Conservation (phyloP, 1,284 basidiomycete species). For the Pyrrhoderma lamaoense region DNA sequence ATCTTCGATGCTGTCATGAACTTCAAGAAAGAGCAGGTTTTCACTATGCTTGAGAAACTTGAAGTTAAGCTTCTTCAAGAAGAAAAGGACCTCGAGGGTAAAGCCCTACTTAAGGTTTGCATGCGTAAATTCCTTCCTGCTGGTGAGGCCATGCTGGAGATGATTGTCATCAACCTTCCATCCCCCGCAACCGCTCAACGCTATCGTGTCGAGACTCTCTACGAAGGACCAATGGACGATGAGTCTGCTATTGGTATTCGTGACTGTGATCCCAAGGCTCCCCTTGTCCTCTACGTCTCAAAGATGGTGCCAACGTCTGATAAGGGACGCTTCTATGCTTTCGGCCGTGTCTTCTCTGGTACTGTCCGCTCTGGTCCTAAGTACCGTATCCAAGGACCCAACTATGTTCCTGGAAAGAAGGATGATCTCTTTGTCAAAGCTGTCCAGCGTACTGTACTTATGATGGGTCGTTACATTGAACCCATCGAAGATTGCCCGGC, state of each 20-base stretch:
- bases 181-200: conserved; percentile 95
- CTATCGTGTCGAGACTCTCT: conserved; percentile 99
- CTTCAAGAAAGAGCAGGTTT: conserved; percentile 94
- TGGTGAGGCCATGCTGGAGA: conserved; percentile 97
- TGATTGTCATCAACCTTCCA: conserved; percentile 99
- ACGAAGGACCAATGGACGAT: conserved; percentile 99
- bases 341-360: conserved; percentile 99
- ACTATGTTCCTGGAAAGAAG: conserved; percentile 99
- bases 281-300: conserved; percentile 97
- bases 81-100: conserved; percentile 94
- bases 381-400: conserved; percentile 99
- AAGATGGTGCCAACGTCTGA: conserved; percentile 99
- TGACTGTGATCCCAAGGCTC: conserved; percentile 96
- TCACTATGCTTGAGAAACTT: conserved; percentile 91
- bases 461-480: conserved; percentile 99
- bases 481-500: conserved; percentile 99
- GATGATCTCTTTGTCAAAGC: conserved; percentile 98
- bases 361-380: conserved; percentile 97
- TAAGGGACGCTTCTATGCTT: conserved; percentile 99
- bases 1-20: conserved; percentile 99
- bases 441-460: conserved; percentile 97
- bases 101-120: conserved; percentile 93
- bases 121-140: conserved; percentile 99
- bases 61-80: conserved; percentile 87
- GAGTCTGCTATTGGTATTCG: conserved; percentile 98